Conservation (phyloP, 371 early-diverging fungal species). For the Apophysomyces variabilis region DNA sequence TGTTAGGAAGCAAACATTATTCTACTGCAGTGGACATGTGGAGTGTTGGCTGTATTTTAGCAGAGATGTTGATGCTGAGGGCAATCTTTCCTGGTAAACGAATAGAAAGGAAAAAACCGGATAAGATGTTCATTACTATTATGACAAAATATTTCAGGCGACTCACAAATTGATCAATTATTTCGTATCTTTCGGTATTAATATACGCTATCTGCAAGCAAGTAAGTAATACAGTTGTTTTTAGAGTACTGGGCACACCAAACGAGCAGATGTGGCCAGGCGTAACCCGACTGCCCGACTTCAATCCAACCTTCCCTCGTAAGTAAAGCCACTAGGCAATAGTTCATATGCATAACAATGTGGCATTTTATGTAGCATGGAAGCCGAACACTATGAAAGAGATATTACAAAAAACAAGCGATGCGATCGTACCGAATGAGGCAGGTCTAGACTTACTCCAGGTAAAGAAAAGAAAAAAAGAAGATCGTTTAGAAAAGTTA, state of each 20-base stretch:
- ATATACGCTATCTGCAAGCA: background rate
- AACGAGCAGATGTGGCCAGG: slow-evolving; percentile 91
- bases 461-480: slow-evolving; percentile 17
- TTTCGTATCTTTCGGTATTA: slow-evolving; percentile 86
- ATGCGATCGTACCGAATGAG: slow-evolving; percentile 16
- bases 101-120: background rate
- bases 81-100: slow-evolving; percentile 82
- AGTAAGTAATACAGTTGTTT: too few relatives aligned
- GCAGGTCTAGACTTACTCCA: slow-evolving; percentile 22
- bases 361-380: slow-evolving; percentile 21
- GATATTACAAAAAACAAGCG: slow-evolving; percentile 4
- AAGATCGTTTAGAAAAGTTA: too few relatives aligned
- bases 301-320: slow-evolving; percentile 27
- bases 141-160: slow-evolving; percentile 46
- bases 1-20: slow-evolving; percentile 91
- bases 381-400: slow-evolving; percentile 19
- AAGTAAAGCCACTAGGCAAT: slow-evolving; percentile 2
- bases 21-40: slow-evolving; percentile 97
- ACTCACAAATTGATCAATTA: slow-evolving; percentile 97
- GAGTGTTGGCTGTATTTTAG: slow-evolving; percentile 98
- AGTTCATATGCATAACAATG: background rate
- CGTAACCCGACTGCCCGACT: slow-evolving; percentile 70
- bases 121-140: background rate
- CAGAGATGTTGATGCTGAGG: slow-evolving; percentile 83
- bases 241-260: slow-evolving; percentile 89